These are phyloP conservation scores for Globisporangium parvum DNA, from an alignment of 352 stramenopile species.

Conservation along the genomic window DNA sequence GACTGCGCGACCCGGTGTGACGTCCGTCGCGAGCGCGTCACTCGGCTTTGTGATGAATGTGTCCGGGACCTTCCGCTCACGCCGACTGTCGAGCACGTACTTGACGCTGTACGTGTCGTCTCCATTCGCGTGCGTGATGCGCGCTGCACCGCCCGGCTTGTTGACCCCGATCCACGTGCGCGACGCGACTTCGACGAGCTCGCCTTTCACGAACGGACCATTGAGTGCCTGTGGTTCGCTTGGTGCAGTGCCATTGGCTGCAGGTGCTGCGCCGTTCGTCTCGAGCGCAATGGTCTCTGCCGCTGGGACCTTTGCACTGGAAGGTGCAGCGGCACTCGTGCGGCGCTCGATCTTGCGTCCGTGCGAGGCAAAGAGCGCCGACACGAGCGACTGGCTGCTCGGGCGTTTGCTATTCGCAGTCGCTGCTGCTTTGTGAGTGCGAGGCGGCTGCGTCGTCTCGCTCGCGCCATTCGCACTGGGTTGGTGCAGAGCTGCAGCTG, in stretches of 20 bases:
- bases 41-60: constrained; percentile 32
- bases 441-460: not conserved
- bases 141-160: constrained; percentile 82
- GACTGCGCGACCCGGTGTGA: constrained; percentile 29
- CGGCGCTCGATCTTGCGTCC: not conserved
- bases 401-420: too few relatives aligned
- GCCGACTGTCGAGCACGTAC: constrained; percentile 37
- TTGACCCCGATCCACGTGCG: constrained; percentile 91
- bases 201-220: constrained; percentile 41
- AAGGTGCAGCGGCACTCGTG: not conserved
- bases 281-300: not conserved
- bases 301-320: too few relatives aligned
- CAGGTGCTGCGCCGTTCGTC: not conserved
- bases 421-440: too few relatives aligned
- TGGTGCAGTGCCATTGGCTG: constrained; percentile 7
- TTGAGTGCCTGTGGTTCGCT: constrained; percentile 17
- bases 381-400: too few relatives aligned
- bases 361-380: too few relatives aligned
- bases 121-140: constrained; percentile 59
- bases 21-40: constrained; percentile 32
- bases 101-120: constrained; percentile 56
- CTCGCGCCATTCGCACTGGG: not conserved
- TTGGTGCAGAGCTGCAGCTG: not conserved
- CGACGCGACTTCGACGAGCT: constrained; percentile 83
- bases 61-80: constrained; percentile 27